phyloP scores from a whole-genome alignment of 169 alveolate genomes.

The Eimeria zaria region DNA sequence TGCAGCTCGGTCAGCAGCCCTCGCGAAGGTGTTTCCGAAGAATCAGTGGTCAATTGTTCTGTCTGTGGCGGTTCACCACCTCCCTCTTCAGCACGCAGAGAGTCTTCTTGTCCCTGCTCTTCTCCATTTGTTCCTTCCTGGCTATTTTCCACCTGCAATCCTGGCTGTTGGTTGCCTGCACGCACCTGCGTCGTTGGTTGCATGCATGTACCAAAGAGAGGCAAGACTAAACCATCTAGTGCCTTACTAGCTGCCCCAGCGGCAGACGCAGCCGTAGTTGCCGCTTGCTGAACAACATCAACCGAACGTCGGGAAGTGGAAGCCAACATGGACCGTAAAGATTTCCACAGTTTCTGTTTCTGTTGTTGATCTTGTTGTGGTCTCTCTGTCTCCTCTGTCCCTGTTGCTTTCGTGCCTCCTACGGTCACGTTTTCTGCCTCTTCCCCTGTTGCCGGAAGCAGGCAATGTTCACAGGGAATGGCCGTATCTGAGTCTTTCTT shows the following conservation, averaged over 20 bases:
- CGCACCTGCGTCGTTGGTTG: neutral
- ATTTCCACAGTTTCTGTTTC: slow-evolving; percentile 36
- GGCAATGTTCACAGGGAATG: neutral
- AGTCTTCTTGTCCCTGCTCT: neutral
- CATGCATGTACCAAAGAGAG: slow-evolving; percentile 43
- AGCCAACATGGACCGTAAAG: neutral
- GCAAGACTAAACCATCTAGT: neutral
- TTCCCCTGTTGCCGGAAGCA: neutral
- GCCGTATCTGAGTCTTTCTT: neutral
- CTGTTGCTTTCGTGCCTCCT: neutral
- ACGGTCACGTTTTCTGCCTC: neutral
- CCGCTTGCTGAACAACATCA: slow-evolving; percentile 49
- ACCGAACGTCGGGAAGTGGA: slow-evolving; percentile 46
- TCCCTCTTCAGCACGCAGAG: neutral
- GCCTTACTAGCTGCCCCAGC: slow-evolving; percentile 29
- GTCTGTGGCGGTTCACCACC: neutral
- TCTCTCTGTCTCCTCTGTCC: neutral
- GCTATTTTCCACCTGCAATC: neutral
- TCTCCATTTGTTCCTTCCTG: neutral
- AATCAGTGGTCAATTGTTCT: neutral
- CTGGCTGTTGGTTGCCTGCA: neutral
- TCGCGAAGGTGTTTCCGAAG: neutral
- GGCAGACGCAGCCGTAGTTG: slow-evolving; percentile 22
- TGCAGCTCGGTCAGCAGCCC: slow-evolving; percentile 47
- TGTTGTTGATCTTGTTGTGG: slow-evolving; percentile 22